phyloP scores from a whole-genome alignment of 2,329 filamentous ascomycete genomes.

The Neurospora crassa region DNA sequence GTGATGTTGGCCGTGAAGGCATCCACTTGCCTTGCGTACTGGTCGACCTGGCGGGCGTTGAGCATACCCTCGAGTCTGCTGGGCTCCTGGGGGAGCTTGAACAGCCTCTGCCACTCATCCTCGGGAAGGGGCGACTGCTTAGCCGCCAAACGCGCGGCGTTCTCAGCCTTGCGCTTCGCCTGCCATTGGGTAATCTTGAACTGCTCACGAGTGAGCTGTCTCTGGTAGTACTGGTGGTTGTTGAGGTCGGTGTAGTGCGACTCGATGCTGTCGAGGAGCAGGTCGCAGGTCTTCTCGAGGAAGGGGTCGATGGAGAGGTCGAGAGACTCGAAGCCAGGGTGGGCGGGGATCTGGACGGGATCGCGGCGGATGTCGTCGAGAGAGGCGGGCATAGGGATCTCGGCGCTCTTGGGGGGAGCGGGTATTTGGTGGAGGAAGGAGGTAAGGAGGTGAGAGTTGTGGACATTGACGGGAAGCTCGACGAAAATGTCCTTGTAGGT shows the following conservation, averaged over 20 bases:
- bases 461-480: conserved; percentile 80
- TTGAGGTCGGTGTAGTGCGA: conserved; percentile 97
- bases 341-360: conserved; percentile 54
- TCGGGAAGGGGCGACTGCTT: conserved; percentile 87
- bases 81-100: conserved; percentile 94
- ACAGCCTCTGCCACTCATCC: conserved; percentile 96
- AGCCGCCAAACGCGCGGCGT: conserved; percentile 69
- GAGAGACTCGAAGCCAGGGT: conserved; percentile 81
- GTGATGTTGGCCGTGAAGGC: conserved; percentile 87
- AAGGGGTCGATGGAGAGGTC: conserved; percentile 94
- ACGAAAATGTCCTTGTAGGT: conserved; percentile 88
- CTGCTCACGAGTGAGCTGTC: conserved; percentile 88
- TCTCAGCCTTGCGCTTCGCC: conserved; percentile 92
- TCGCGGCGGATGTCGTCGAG: conserved; percentile 67
- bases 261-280: conserved; percentile 93
- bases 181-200: conserved; percentile 96
- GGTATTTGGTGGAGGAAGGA: conserved; percentile 92
- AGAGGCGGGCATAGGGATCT: conserved; percentile 68
- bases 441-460: conserved; percentile 96
- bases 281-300: conserved; percentile 95
- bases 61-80: conserved; percentile 88
- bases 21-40: conserved; percentile 95
- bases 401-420: conserved; percentile 50
- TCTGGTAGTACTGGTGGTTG: conserved; percentile 96
- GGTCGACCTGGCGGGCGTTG: conserved; percentile 91